Percentiles rank a stretch among this genome's conserved stretches.
These are phyloP conservation scores for Lasiodiplodia sp. DNA, from an alignment of 2,329 filamentous ascomycete genomes.

Conservation along the genomic window DNA sequence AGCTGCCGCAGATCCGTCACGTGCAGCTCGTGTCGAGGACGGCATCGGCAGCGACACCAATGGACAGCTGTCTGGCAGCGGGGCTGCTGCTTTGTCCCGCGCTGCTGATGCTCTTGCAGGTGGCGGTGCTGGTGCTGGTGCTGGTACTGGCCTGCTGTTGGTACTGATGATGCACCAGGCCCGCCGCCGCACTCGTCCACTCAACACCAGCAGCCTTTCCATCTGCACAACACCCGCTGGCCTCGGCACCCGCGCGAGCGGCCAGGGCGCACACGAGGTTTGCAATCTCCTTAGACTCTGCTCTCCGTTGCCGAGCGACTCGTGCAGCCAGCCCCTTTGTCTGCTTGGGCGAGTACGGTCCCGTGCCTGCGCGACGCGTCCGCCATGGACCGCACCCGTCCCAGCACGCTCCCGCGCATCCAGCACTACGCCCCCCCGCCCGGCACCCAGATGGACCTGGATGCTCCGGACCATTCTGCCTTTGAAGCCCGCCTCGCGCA, in stretches of 20 bases:
- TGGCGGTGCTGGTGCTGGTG: background rate
- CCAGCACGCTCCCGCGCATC: constrained; percentile 35
- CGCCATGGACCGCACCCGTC: constrained; percentile 8
- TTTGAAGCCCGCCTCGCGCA: constrained; percentile 67
- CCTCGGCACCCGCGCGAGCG: background rate
- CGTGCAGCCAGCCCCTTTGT: background rate
- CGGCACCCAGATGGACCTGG: constrained; percentile 44
- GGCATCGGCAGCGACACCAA: background rate
- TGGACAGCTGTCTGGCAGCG: background rate
- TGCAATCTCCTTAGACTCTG: constrained; percentile 20
- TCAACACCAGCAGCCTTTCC: no score
- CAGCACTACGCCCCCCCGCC: constrained; percentile 39
- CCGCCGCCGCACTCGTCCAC: background rate
- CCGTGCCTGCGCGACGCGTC: background rate
- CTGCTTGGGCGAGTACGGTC: constrained; percentile 4
- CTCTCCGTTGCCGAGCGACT: constrained; percentile 2
- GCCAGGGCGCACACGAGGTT: background rate
- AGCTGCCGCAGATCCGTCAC: background rate
- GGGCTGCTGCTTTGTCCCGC: background rate
- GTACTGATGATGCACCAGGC: background rate
- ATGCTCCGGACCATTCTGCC: constrained; percentile 39
- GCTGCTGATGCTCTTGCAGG: background rate
- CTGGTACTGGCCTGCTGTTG: background rate
- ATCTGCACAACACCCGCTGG: background rate
- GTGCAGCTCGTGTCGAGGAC: background rate